Evolutionary conservation across 768 basidiomycete genomes (phyloP).

Genomic region (Artomyces pyxidatus): DNA sequence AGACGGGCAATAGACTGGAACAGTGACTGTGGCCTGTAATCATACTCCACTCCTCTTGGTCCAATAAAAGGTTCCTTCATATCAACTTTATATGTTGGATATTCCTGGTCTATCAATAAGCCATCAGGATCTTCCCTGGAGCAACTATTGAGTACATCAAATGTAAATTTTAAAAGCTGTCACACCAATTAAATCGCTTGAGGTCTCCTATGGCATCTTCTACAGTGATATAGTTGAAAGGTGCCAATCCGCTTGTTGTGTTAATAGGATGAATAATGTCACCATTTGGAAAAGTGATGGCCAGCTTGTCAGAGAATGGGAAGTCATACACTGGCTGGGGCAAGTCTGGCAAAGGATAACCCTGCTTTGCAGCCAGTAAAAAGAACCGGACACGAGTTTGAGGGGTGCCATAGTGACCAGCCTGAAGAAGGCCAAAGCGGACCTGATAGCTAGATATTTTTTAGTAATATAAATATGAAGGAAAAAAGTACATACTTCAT

Average conservation of each 20-base stretch:
- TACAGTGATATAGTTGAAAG: conserved; percentile 42
- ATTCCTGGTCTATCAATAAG: no score
- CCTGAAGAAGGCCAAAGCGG: conserved; percentile 35
- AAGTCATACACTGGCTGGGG: conserved; percentile 39
- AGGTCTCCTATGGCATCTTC: conserved; percentile 72
- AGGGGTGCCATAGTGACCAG: conserved; percentile 40
- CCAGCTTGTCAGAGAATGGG: conserved; percentile 31
- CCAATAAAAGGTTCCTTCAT: no score
- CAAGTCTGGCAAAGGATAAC: conserved; percentile 28
- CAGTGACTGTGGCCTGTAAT: no score
- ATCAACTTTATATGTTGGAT: no score
- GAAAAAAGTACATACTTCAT: conserved; percentile 43
- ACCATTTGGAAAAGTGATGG: conserved; percentile 42
- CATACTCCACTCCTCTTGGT: no score
- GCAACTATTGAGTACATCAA: no score
- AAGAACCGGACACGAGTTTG: conserved; percentile 42
- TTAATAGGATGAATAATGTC: conserved; percentile 35
- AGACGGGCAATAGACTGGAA: no score
- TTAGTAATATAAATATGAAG: neutral
- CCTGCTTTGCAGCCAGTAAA: conserved; percentile 33
- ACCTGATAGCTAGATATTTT: conserved; percentile 32
- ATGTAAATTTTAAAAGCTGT: neutral
- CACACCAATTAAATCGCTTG: conserved; percentile 66
- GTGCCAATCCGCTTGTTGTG: conserved; percentile 41
- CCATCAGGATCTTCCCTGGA: no score